These are phyloP conservation scores for Colletotrichum trifolii DNA, from an alignment of 2,329 filamentous ascomycete genomes.

Conservation along the genomic window DNA sequence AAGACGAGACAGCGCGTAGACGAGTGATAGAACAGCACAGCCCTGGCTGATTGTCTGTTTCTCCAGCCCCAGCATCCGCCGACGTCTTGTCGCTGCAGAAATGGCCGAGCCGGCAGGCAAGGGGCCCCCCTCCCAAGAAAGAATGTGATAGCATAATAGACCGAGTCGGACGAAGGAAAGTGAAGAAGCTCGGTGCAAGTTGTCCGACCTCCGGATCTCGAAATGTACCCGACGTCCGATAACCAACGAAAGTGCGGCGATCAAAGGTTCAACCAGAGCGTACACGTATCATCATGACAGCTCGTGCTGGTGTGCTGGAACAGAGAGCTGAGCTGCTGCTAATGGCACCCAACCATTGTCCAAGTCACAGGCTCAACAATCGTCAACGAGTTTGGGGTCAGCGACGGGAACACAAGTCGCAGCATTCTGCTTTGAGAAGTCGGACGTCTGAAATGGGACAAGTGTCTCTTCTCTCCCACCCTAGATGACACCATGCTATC, in stretches of 20 bases:
- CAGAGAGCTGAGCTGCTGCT: not conserved
- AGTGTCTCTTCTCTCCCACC: not conserved
- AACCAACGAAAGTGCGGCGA: too few relatives aligned
- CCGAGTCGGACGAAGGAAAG: too few relatives aligned
- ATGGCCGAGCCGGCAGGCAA: not conserved
- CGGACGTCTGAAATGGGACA: slow-evolving; percentile 21
- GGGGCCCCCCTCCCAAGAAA: too few relatives aligned
- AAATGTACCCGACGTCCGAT: not conserved
- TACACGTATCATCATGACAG: slow-evolving; percentile 32
- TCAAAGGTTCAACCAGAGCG: not conserved
- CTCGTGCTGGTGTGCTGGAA: slow-evolving; percentile 1
- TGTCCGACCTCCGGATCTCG: slow-evolving; percentile 6
- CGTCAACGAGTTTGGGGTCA: not conserved
- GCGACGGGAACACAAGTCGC: not conserved
- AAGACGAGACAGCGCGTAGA: slow-evolving; percentile 3
- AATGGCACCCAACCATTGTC: not conserved
- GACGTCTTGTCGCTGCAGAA: slow-evolving; percentile 20
- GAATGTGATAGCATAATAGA: too few relatives aligned
- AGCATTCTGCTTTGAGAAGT: slow-evolving; percentile 26
- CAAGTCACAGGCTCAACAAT: slow-evolving; percentile 19
- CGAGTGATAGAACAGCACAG: not conserved
- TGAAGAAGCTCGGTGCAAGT: slow-evolving; percentile 11
- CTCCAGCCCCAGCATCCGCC: not conserved
- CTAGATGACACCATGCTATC: slow-evolving; percentile 6
- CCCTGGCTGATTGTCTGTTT: not conserved